Evolutionary conservation across 1,284 basidiomycete genomes (phyloP).

Genomic region (Ustilago cynodontis): DNA sequence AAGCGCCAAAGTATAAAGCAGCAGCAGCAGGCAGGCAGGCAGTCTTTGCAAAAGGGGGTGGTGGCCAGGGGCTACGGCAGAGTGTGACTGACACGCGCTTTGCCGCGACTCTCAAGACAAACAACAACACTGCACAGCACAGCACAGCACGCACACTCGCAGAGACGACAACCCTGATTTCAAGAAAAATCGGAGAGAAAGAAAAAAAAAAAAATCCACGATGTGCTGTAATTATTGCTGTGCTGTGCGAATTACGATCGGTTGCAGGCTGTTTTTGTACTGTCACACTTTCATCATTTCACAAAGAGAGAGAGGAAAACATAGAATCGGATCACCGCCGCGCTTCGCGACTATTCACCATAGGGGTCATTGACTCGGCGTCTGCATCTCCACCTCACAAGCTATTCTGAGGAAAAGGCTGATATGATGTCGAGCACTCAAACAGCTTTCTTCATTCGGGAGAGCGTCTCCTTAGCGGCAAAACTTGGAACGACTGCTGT

Average conservation of each 20-base stretch:
- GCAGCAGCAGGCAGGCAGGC: constrained; percentile 4
- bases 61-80: constrained; percentile 4
- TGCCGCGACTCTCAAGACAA: not conserved
- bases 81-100: constrained; percentile 1
- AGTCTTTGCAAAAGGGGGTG: not conserved
- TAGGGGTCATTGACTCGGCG: not conserved
- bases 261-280: not conserved
- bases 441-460: too few species aligned
- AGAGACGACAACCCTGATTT: not conserved
- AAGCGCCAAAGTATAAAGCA: too few species aligned
- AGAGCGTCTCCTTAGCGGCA: too few species aligned
- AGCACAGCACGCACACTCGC: constrained; percentile 1
- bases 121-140: constrained; percentile 2
- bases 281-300: not conserved
- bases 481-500: too few species aligned
- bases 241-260: constrained; percentile 3
- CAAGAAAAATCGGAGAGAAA: not conserved
- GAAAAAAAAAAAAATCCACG: constrained; percentile 1
- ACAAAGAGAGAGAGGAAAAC: not conserved
- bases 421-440: too few species aligned
- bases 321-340: too few species aligned
- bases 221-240: not conserved
- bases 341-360: not conserved
- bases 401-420: too few species aligned
- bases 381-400: not conserved